Base-by-base conservation (phyloP, 495 filamentous ascomycete species). In the Penicillium arizonense region DNA sequence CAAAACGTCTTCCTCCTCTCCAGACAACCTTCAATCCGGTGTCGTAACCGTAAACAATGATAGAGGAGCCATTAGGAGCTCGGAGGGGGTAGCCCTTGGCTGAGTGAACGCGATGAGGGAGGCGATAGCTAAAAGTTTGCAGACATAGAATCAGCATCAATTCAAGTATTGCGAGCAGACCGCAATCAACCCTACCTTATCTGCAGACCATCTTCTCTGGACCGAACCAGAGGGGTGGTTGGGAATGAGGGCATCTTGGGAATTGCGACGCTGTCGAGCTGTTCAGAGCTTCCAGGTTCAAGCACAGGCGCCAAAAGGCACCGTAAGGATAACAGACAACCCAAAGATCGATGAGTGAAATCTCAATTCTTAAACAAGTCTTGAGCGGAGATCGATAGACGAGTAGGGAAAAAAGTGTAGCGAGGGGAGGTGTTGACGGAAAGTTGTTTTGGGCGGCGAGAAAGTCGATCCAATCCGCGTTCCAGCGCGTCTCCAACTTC, bases 31-130 rank as follows among this genome's bases (percentile, higher is more conserved):
- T 85, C 26, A 96, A 50, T 21, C 91, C 91, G 63, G 82, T 85
- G 33, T 90, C 86, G 55, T 94, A 86, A 47, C 87, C 90, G 64
- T 94, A 93, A 26, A 96, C 62, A 46, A 95, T 79, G 62, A 96
- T 80, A 2, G 84, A 88, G 8, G 91, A 92, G 58, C 90, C 91
- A 66, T 96, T 94, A 5, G 89, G 85, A 6, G 90, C 82, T 47
- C 76, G 77, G 21, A 90, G 69, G 6, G 91, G 91, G 64, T 95
- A 96, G 46, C 82, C 77, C 64, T 86, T 82, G 30, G 88, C 82
- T 35, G 84, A 72, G 70, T 91, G 78, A 47, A 91, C 76, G 59
- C 89, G 87, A 64, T 88, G 83, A 41, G 83, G 76, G 16, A 94
- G 77, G 47, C 88, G 79, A 63, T 95, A 95, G 70, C 89, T 94